A percentile compares a stretch with the other conserved stretches of the same genome.
These are phyloP conservation scores for Citrullus amarus DNA, from an alignment of 306 rosid species.

Conservation along the genomic window DNA sequence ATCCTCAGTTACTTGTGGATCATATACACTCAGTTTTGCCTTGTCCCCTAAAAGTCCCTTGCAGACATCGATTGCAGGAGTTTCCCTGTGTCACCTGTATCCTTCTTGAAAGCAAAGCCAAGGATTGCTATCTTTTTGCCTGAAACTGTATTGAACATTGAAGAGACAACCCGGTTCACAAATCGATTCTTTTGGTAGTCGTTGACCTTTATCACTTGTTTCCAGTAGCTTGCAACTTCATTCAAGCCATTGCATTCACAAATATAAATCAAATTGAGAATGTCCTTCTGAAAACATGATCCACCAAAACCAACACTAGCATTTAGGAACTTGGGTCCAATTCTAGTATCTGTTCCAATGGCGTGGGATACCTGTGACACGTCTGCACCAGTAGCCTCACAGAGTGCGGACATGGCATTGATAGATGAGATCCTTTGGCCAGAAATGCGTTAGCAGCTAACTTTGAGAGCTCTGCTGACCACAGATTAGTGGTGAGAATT, in stretches of 20 bases:
- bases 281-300: slow-evolving; percentile 76
- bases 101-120: slow-evolving; percentile 81
- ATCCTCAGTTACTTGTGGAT: slow-evolving; percentile 46
- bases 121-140: slow-evolving; percentile 64
- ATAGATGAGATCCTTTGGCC: slow-evolving; percentile 82
- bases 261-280: slow-evolving; percentile 66
- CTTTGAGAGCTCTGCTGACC: slow-evolving; percentile 84
- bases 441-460: slow-evolving; percentile 74
- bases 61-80: slow-evolving; percentile 80
- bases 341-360: slow-evolving; percentile 54
- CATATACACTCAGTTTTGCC: slow-evolving; percentile 57
- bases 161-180: slow-evolving; percentile 53
- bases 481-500: slow-evolving; percentile 55
- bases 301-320: slow-evolving; percentile 94
- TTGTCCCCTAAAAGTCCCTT: slow-evolving; percentile 60
- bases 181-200: slow-evolving; percentile 75
- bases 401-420: slow-evolving; percentile 73
- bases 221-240: slow-evolving; percentile 73
- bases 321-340: slow-evolving; percentile 55
- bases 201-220: slow-evolving; percentile 62
- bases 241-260: slow-evolving; percentile 69
- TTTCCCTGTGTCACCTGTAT: slow-evolving; percentile 73
- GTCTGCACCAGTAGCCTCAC: slow-evolving; percentile 83
- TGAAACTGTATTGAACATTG: slow-evolving; percentile 80
- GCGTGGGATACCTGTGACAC: slow-evolving; percentile 58